Evolutionary conservation across 2,329 filamentous ascomycete species (phyloP).

Genomic region (Herpomyces periplanetae): DNA sequence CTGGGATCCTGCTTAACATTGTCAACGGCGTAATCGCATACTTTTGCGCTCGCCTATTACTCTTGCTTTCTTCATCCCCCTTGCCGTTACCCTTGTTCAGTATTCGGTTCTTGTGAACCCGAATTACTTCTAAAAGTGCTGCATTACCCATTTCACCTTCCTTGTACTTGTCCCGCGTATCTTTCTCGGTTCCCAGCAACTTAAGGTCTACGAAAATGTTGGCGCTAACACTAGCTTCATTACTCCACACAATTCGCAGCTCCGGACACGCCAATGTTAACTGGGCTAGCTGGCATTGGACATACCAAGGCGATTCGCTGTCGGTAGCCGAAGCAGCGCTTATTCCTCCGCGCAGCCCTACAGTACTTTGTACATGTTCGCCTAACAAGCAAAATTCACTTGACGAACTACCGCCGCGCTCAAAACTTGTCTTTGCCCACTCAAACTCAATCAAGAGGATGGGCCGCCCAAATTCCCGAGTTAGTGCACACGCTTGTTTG

Average conservation of each 20-base stretch:
- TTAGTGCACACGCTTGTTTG: conserved; percentile 72
- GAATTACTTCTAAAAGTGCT: no score
- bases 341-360: no score
- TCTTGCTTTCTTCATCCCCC: no score
- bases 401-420: conserved; percentile 25
- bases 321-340: conserved; percentile 20
- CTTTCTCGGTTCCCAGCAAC: no score
- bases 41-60: no score
- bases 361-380: no score
- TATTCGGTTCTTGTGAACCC: no score
- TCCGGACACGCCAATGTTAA: conserved; percentile 66
- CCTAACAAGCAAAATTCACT: conserved; percentile 10
- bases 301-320: conserved; percentile 19
- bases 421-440: conserved; percentile 87
- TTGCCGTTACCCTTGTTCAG: no score
- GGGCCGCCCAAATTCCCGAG: conserved; percentile 51
- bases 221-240: conserved; percentile 67
- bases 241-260: conserved; percentile 71
- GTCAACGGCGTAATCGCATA: no score
- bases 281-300: conserved; percentile 67
- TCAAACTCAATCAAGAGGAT: conserved; percentile 94
- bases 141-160: no score
- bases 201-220: conserved; percentile 89
- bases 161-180: no score
- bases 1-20: no score